A percentile compares a stretch with the other conserved stretches of the same genome.
phyloP scores from a whole-genome alignment of 2,329 filamentous ascomycete genomes.

The Drechslerella dactyloides region DNA sequence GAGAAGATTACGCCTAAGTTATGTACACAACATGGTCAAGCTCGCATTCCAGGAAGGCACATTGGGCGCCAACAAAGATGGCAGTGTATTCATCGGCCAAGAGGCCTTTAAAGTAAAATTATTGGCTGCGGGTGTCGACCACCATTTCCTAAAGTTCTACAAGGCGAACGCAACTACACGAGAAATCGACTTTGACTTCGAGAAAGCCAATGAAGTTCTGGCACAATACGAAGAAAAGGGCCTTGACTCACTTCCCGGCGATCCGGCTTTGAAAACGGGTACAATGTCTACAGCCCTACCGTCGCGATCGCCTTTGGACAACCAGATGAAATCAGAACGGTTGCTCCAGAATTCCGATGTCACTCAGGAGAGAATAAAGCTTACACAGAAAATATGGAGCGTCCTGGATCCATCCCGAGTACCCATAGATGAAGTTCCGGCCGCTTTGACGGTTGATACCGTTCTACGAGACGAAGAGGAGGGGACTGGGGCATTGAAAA shows the following conservation, averaged over 20 bases:
- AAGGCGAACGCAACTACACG: background rate
- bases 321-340: background rate
- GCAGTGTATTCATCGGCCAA: constrained; percentile 12
- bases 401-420: background rate
- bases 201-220: background rate
- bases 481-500: too few relatives aligned
- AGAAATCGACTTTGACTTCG: constrained; percentile 5
- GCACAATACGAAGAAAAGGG: background rate
- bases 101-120: constrained; percentile 6
- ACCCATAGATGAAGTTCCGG: too few relatives aligned
- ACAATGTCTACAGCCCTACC: background rate
- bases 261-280: background rate
- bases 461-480: too few relatives aligned
- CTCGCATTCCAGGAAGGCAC: constrained; percentile 16
- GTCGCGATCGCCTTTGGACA: background rate
- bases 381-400: background rate
- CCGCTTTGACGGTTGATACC: too few relatives aligned
- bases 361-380: background rate
- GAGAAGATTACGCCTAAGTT: constrained; percentile 8
- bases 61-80: constrained; percentile 4
- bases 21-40: constrained; percentile 23
- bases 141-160: constrained; percentile 5
- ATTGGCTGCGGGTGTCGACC: background rate
- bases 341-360: background rate
- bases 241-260: background rate